Conservation (phyloP, 2,329 filamentous ascomycete species). For the Xylariaceae sp. region DNA sequence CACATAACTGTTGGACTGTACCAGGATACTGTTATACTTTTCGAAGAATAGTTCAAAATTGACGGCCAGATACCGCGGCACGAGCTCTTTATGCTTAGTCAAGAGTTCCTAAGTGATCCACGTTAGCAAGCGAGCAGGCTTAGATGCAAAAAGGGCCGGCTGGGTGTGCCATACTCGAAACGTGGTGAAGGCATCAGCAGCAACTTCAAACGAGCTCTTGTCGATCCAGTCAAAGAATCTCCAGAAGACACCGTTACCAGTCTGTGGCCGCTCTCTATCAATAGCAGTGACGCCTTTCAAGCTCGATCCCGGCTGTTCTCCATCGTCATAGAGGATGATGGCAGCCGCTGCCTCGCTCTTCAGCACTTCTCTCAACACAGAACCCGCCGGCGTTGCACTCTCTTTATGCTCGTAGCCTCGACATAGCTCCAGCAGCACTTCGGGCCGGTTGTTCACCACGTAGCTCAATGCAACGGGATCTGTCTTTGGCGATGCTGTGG, state of each 20-base stretch:
- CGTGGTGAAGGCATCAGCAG: slow-evolving; percentile 95
- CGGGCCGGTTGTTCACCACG: slow-evolving; percentile 83
- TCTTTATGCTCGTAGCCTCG: slow-evolving; percentile 89
- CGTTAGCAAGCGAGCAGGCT: slow-evolving; percentile 21
- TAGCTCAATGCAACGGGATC: slow-evolving; percentile 88
- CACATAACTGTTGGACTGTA: slow-evolving; percentile 94
- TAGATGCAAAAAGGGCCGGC: neutral
- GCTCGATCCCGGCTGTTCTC: slow-evolving; percentile 70
- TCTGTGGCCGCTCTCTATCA: slow-evolving; percentile 75
- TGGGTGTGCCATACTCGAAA: slow-evolving; percentile 70
- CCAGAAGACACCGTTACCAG: slow-evolving; percentile 90
- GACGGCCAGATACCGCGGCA: slow-evolving; percentile 83
- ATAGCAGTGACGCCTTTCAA: slow-evolving; percentile 79
- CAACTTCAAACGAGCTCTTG: slow-evolving; percentile 93
- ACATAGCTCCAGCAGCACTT: slow-evolving; percentile 87
- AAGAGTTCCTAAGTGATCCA: slow-evolving; percentile 73
- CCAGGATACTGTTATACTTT: slow-evolving; percentile 83
- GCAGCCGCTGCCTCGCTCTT: slow-evolving; percentile 92
- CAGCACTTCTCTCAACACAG: slow-evolving; percentile 82
- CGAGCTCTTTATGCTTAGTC: slow-evolving; percentile 90
- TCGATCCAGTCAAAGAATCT: slow-evolving; percentile 97
- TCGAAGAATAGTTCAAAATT: slow-evolving; percentile 96
- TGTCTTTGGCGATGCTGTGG: slow-evolving; percentile 67
- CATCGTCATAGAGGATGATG: slow-evolving; percentile 91
- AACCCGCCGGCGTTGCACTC: slow-evolving; percentile 89